Base-by-base conservation (phyloP, 2,329 filamentous ascomycete species). In the Diplodia sapinea region DNA sequence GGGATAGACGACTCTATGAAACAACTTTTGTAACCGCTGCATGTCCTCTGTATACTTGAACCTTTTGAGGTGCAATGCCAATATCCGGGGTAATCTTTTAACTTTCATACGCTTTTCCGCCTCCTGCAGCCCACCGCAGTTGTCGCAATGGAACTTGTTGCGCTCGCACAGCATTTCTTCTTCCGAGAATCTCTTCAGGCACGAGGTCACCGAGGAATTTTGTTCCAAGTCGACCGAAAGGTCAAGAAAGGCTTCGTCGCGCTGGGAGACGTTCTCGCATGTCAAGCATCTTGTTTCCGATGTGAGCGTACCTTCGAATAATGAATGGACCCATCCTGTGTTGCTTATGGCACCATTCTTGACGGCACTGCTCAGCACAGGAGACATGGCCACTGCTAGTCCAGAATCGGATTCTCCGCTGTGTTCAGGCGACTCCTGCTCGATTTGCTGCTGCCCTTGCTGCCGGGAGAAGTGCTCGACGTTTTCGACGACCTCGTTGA, bases 71-170 rank as follows among this genome's bases (percentile, higher is more conserved):
- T 99, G 95, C 68, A 99, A 82, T 4, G 95, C 94, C 70, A 99
- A 81, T 69, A 99, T 93, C 75, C 92, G 93, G 4, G 95, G 95
- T 75, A 98, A 82, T 65, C 92, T 88, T 82, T 99, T 98, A 73
- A 99, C 94, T 83, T 98, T 99, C 95, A 99, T 99, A 71, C 95
- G 88, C 83, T 98, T 99, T 79, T 99, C 95, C 0, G 95, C 95
- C 80, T 99, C 95, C 79, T 99, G 95, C 66, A 99, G 82, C 2
- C 95, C 95, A 65, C 95, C 95, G 73, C 95, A 99, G 73, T 94
- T 94, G 77, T 99, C 95, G 80, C 95, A 99, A 76, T 99, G 94
- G 72, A 99, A 99, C 77, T 99, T 99, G 83, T 99, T 98, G 69
- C 94, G 87, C 81, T 99, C 95, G 76, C 95, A 98, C 68, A 99